phyloP scores from a whole-genome alignment of 345 rosid genomes.

The Turritis glabra region DNA sequence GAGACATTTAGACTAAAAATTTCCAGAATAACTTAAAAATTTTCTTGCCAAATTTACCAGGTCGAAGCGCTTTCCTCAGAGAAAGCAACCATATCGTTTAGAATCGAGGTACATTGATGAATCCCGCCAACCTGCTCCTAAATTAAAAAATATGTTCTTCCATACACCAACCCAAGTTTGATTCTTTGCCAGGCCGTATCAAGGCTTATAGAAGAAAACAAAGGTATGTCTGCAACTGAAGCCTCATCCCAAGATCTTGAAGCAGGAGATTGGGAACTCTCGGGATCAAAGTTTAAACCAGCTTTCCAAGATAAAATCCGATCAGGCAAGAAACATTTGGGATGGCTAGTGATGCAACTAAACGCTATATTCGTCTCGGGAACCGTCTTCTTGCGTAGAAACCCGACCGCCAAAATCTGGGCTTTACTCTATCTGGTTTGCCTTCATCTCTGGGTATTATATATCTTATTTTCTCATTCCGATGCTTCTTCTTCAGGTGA shows the following conservation, averaged over 20 bases:
- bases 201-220: constrained; percentile 71
- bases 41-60: constrained; percentile 43
- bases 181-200: constrained; percentile 62
- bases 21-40: neutral
- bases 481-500: constrained; percentile 44
- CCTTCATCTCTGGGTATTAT: constrained; percentile 92
- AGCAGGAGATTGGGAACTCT: constrained; percentile 60
- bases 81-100: constrained; percentile 75
- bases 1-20: constrained; percentile 7
- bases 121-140: constrained; percentile 1
- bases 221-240: constrained; percentile 38
- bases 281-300: constrained; percentile 56
- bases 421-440: constrained; percentile 62
- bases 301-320: constrained; percentile 59
- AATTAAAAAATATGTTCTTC: constrained; percentile 10
- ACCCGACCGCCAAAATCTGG: constrained; percentile 78
- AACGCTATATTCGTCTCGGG: constrained; percentile 78
- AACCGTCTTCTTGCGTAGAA: constrained; percentile 67
- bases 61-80: constrained; percentile 92
- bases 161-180: neutral
- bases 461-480: constrained; percentile 63
- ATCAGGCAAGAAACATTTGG: constrained; percentile 71
- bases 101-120: constrained; percentile 73
- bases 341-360: constrained; percentile 66
- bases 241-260: constrained; percentile 59